Conservation (phyloP, 1,284 basidiomycete genomes). For the Peniophora sp. region DNA sequence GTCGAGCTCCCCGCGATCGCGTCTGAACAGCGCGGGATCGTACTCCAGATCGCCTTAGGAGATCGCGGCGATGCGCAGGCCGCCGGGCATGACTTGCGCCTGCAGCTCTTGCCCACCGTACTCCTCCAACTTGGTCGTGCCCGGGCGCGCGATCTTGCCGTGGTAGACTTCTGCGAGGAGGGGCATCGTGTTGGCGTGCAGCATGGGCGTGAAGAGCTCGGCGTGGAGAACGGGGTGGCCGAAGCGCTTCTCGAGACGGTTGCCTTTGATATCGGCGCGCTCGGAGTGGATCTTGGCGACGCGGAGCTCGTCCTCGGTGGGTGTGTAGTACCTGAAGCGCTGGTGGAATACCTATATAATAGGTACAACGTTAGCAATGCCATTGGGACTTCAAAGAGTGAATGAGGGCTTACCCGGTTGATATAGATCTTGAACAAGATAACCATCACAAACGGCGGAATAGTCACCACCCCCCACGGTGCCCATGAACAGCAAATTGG, state of each 20-base stretch:
- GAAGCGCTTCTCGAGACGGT: constrained; percentile 75
- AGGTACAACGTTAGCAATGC: neutral
- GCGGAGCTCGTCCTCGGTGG: constrained; percentile 64
- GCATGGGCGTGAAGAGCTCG: constrained; percentile 82
- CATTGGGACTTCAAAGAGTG: neutral
- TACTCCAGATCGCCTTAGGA: constrained; percentile 68
- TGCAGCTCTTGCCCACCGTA: constrained; percentile 70
- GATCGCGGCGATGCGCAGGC: constrained; percentile 72
- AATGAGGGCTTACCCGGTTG: constrained; percentile 31
- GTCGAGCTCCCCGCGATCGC: constrained; percentile 72
- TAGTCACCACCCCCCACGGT: constrained; percentile 73
- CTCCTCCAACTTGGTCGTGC: constrained; percentile 52
- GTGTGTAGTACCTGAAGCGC: constrained; percentile 74
- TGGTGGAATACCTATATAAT: constrained; percentile 37
- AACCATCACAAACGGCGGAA: constrained; percentile 75
- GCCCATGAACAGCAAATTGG: constrained; percentile 69
- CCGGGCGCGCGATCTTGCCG: constrained; percentile 56
- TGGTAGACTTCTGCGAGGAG: constrained; percentile 67
- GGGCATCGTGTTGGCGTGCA: constrained; percentile 79
- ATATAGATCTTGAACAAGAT: constrained; percentile 80
- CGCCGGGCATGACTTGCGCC: constrained; percentile 62
- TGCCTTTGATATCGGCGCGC: constrained; percentile 56
- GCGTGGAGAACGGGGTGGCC: constrained; percentile 77
- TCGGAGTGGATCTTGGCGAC: constrained; percentile 65
- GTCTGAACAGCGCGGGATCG: constrained; percentile 63